These are phyloP conservation scores for Chlamydomonas sp. DNA, from an alignment of 139 green algal genomes.

Conservation along the genomic window DNA sequence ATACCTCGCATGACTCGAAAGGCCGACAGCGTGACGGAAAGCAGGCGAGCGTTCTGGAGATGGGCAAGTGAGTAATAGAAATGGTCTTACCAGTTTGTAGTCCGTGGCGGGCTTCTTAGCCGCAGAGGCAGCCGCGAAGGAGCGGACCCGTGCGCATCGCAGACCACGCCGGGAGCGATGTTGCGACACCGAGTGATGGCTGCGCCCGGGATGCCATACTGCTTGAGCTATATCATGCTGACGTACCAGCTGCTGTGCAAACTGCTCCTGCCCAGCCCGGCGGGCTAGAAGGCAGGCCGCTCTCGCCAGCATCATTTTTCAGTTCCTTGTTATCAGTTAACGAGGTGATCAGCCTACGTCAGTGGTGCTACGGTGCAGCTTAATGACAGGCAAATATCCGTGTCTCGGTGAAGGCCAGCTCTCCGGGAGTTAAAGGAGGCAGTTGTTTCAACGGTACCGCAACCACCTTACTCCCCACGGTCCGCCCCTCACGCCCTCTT, in stretches of 20 bases:
- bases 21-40: too few relatives aligned
- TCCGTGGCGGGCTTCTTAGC: constrained; percentile 32
- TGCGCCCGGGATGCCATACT: too few relatives aligned
- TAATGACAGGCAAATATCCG: neutral
- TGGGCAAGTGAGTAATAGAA: neutral
- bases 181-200: too few relatives aligned
- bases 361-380: neutral
- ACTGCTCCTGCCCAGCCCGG: constrained; percentile 28
- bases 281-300: constrained; percentile 42
- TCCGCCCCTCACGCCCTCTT: too few relatives aligned
- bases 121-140: constrained; percentile 40
- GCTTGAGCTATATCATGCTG: neutral
- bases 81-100: constrained; percentile 53
- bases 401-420: neutral
- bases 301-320: constrained; percentile 40
- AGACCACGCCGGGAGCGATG: neutral
- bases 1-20: neutral
- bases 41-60: too few relatives aligned
- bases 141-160: constrained; percentile 6
- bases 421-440: too few relatives aligned
- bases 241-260: constrained; percentile 34
- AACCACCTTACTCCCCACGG: too few relatives aligned
- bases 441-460: too few relatives aligned
- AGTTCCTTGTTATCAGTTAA: neutral
- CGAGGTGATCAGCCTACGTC: neutral